Evolutionary conservation across 2,329 filamentous ascomycete species (phyloP), one percentile per base, ranked within the genome.

Genomic region (Pyrenochaeta sp.): DNA sequence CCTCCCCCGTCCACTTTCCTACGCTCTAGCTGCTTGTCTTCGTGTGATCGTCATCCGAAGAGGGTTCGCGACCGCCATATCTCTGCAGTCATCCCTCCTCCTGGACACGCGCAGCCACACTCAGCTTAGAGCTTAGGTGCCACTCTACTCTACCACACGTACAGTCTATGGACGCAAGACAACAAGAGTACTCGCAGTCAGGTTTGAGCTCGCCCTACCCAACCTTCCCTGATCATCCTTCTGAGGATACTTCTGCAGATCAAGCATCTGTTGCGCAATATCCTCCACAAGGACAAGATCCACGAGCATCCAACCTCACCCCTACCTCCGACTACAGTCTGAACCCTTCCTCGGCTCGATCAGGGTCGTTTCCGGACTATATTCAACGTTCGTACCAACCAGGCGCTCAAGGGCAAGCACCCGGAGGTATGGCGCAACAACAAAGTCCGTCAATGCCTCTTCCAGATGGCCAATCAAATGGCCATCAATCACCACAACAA

Each of bases 341-440:
- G 65, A 89, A 89, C 66, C 89, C 88, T 61, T 79, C 80, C 53
- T 82, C 80, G 58, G 88, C 89, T 73, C 88, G 90, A 72, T 92
- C 90, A 72, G 84, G 86, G 75, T 86, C 88, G 48, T 96, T 93
- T 69, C 88, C 89, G 72, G 90, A 96, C 65, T 91, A 95, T 74
- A 83, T 94, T 72, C 86, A 68, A 89, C 88, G 90, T 69, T 79
- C 72, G 78, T 94, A 94, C 80, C 87, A 90, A 75, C 58, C 89
- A 74, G 83, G 83, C 78, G 86, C 82, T 74, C 83, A 85, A 72
- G 82, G 85, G 74, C 85, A 82, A 77, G 85, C 85, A 77, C 83
- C 87, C 77, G 88, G 85, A 85, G 88, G 87, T 86, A 96, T 96
- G 92, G 90, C 92, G 85, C 91, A 96, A 90, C 85, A 90, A 87